These are phyloP conservation scores for Picea abies DNA, from an alignment of 83 land plant species.

Conservation along the genomic window DNA sequence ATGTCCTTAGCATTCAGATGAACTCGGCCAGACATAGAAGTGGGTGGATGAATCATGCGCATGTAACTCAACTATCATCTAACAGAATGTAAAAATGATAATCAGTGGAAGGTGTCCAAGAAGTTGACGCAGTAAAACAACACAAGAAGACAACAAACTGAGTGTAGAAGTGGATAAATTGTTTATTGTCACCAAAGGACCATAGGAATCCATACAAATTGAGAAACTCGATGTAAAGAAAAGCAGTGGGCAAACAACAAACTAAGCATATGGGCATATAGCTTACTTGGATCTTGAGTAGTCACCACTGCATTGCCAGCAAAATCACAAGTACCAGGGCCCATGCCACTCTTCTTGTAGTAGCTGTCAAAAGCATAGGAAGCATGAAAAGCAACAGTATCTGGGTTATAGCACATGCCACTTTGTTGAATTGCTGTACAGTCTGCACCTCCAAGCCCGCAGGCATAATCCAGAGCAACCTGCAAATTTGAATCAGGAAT, in stretches of 20 bases:
- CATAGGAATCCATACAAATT: background rate
- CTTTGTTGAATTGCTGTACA: slow-evolving; percentile 58
- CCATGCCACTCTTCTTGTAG: slow-evolving; percentile 59
- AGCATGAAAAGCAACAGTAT: slow-evolving; percentile 62
- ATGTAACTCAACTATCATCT: background rate
- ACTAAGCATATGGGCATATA: background rate
- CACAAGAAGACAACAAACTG: background rate
- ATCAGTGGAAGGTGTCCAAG: background rate
- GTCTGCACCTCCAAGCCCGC: slow-evolving; percentile 71
- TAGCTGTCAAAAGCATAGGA: slow-evolving; percentile 85
- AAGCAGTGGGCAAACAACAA: background rate
- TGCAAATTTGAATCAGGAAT: slow-evolving; percentile 42
- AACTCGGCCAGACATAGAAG: background rate
- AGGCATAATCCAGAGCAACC: slow-evolving; percentile 66
- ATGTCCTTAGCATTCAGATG: too few relatives aligned
- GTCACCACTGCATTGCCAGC: slow-evolving; percentile 58
- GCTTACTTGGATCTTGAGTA: slow-evolving; percentile 65
- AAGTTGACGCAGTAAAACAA: background rate
- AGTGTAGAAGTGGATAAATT: background rate
- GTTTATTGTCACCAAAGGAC: background rate
- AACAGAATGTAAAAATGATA: background rate
- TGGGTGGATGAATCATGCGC: background rate
- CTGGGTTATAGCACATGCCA: slow-evolving; percentile 50
- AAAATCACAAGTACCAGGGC: slow-evolving; percentile 54
- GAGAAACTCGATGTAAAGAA: background rate